Conservation (phyloP, 768 basidiomycete species). For the Boletus bicolor region DNA sequence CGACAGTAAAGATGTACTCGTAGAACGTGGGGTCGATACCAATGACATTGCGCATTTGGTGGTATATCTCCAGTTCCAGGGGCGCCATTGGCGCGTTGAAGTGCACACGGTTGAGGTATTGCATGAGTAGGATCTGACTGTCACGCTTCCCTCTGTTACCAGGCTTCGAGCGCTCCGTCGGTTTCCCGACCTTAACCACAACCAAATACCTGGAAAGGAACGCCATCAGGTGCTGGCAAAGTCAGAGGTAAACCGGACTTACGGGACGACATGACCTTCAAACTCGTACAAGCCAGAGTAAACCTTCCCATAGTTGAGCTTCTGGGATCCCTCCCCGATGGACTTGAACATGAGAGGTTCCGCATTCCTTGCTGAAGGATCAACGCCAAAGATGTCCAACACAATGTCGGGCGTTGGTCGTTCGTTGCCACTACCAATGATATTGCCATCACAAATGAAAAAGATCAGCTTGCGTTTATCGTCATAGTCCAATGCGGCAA, state of each 20-base stretch:
- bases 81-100: slow-evolving; percentile 66
- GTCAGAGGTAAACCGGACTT: slow-evolving; percentile 20
- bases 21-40: slow-evolving; percentile 75
- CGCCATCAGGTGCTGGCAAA: background rate
- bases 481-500: slow-evolving; percentile 62
- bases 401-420: slow-evolving; percentile 64
- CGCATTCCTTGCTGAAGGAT: slow-evolving; percentile 57
- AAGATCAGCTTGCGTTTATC: slow-evolving; percentile 69
- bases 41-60: slow-evolving; percentile 73
- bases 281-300: slow-evolving; percentile 72
- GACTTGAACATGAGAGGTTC: slow-evolving; percentile 68
- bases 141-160: slow-evolving; percentile 70
- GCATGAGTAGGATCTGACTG: slow-evolving; percentile 63
- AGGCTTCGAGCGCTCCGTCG: slow-evolving; percentile 60
- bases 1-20: slow-evolving; percentile 70
- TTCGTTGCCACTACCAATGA: slow-evolving; percentile 68
- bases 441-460: slow-evolving; percentile 68
- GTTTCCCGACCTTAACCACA: slow-evolving; percentile 64
- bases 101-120: slow-evolving; percentile 67
- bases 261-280: slow-evolving; percentile 68
- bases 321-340: slow-evolving; percentile 63
- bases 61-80: slow-evolving; percentile 66
- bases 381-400: slow-evolving; percentile 64
- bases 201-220: slow-evolving; percentile 48
- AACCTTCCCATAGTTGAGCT: slow-evolving; percentile 68